Conservation (phyloP, 331 rosid genomes). For the Erythrophleum ivorense region DNA sequence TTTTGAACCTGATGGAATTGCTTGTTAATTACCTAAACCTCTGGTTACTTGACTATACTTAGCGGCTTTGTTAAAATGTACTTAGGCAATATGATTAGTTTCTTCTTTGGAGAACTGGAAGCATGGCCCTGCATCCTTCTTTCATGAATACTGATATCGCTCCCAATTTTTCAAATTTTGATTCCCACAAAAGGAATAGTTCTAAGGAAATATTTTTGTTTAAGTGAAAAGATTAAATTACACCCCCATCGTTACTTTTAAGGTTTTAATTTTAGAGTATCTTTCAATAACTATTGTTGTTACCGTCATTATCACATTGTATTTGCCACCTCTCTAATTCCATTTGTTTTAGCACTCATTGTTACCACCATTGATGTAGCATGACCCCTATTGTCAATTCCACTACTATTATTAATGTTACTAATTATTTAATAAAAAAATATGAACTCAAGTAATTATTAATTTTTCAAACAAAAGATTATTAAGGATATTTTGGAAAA, state of each 20-base stretch:
- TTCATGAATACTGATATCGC: no score
- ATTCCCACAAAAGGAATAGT: background rate
- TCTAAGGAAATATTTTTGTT: background rate
- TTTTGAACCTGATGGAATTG: background rate
- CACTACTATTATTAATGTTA: no score
- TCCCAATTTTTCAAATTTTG: background rate
- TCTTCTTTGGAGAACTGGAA: background rate
- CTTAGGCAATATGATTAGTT: background rate
- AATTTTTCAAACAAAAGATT: background rate
- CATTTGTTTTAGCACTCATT: no score
- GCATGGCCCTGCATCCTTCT: no score
- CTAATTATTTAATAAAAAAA: background rate
- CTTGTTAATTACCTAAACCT: background rate
- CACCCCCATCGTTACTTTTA: background rate
- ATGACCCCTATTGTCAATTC: no score
- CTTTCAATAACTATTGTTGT: background rate
- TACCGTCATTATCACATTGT: background rate
- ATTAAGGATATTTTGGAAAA: no score
- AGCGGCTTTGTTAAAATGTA: background rate
- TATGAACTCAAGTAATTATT: background rate
- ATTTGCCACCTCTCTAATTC: no score
- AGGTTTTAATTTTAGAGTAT: no score
- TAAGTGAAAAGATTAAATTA: background rate
- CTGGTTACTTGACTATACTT: background rate
- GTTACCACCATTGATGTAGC: no score